Percentiles rank a stretch among this genome's conserved stretches.
Evolutionary conservation across 108 stramenopile genomes (phyloP).

Genomic region (Fragilaria crotonensis): DNA sequence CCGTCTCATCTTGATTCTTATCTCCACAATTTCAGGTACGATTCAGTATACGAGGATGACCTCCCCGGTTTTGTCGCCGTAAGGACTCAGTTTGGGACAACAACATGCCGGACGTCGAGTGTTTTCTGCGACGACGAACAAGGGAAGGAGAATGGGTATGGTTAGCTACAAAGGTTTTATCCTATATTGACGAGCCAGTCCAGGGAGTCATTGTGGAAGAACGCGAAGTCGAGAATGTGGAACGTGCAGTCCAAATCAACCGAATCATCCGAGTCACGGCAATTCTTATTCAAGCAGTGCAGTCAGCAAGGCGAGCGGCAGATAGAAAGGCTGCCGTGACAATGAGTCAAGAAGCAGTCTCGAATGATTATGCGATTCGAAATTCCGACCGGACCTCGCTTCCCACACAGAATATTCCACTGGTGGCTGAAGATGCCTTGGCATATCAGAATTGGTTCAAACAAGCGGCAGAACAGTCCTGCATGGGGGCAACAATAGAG

Average conservation of each 20-base stretch:
- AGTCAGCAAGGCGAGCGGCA: constrained; percentile 17
- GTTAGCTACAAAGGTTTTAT: constrained; percentile 62
- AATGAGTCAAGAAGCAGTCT: not conserved
- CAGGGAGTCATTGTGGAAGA: constrained; percentile 64
- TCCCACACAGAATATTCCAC: constrained; percentile 12
- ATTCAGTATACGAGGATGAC: constrained; percentile 71
- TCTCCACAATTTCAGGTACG: constrained; percentile 36
- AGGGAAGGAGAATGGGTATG: constrained; percentile 69
- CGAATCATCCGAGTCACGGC: constrained; percentile 58
- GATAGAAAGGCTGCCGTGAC: constrained; percentile 1
- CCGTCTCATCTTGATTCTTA: not conserved
- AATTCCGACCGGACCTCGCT: constrained; percentile 6
- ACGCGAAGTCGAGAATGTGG: constrained; percentile 21
- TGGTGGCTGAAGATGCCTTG: constrained; percentile 32
- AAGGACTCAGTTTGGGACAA: constrained; percentile 81
- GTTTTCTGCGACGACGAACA: constrained; percentile 53
- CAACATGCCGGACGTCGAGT: constrained; percentile 64
- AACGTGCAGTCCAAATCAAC: constrained; percentile 30
- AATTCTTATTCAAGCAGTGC: constrained; percentile 59
- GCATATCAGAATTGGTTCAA: constrained; percentile 33
- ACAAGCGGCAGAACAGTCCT: not conserved
- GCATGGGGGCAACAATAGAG: constrained; percentile 21
- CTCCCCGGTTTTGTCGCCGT: constrained; percentile 62
- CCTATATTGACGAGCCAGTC: constrained; percentile 63
- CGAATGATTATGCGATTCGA: not conserved